Evolutionary conservation across 805 yeast species (phyloP), one percentile per base, ranked within the genome.

Genomic region (Candida xiaguanensis): DNA sequence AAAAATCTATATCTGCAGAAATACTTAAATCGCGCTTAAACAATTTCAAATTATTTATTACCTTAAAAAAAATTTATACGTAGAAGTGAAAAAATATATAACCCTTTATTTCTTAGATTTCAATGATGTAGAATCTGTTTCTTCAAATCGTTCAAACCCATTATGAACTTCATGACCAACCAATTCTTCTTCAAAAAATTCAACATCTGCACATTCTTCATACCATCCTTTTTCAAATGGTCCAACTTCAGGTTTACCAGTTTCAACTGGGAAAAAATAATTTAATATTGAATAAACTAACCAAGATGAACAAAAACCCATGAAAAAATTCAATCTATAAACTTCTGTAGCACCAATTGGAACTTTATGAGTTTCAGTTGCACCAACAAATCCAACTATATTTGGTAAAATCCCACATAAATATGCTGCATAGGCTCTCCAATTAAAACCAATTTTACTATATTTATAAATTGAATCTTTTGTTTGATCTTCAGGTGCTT

Each of bases 351-450:
- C 95, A 23, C 91, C 95, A 34, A 67, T 64, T 20, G 95, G 95
- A 12, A 87, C 95, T 6, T 34, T 41, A 43, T 69, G 73, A n/a
- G 80, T 75, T 28, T 82, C 85, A 17, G 85, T 79, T 8, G 89
- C 88, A 46, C 95, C 88, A 5, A 82, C 91, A 51, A 88, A 88
- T 1, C 96, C 96, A 15, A 84, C 84, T 53, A 88, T 81, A 52
- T 87, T 88, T 34, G 95, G 93, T 25, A 79, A 66, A 43, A 89
- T 81, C 40, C 95, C 95, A 48, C 81, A 72, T 47, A 88, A 58
- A 57, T 88, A 88, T 1, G 95, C 93, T 23, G 72, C 77, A 48
- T 77, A 80, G 2, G 91, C 96, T 58, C 95, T 73, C 93, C 95
- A 85, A 56, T 87, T 86, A 59, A 77, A 50, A 28, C 96, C 96